These are phyloP conservation scores for Gossypium arboreum DNA, from an alignment of 345 rosid genomes.

Conservation along the genomic window DNA sequence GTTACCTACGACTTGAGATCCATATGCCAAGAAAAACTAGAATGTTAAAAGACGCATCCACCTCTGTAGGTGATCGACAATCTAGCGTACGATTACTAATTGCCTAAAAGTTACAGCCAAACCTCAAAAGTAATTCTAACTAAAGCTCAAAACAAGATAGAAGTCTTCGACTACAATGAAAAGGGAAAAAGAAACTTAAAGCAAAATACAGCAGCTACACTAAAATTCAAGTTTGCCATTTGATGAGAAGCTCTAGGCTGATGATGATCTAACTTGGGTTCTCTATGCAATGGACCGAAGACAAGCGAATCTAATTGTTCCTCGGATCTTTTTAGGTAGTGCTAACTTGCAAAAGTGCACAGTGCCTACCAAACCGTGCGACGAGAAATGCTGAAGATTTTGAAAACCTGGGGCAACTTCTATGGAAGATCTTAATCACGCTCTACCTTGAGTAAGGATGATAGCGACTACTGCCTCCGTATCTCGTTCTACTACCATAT, in stretches of 20 bases:
- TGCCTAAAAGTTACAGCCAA: slow-evolving; percentile 9
- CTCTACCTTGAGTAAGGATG: slow-evolving; percentile 32
- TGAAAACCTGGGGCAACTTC: slow-evolving; percentile 21
- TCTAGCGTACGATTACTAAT: neutral
- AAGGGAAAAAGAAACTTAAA: neutral
- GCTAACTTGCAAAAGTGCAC: slow-evolving; percentile 12
- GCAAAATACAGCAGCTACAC: neutral
- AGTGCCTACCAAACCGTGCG: slow-evolving; percentile 10
- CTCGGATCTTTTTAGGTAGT: slow-evolving; percentile 18
- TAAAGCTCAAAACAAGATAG: slow-evolving; percentile 7
- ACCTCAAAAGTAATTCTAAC: slow-evolving; percentile 8
- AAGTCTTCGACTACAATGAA: slow-evolving; percentile 1
- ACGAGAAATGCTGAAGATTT: slow-evolving; percentile 5
- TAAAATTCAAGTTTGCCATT: slow-evolving; percentile 4
- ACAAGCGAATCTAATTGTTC: neutral
- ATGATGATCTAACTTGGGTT: slow-evolving; percentile 9
- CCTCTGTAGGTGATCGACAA: neutral
- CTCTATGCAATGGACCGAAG: neutral
- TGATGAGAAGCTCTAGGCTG: slow-evolving; percentile 3
- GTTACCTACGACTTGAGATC: neutral
- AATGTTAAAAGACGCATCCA: neutral
- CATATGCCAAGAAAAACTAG: slow-evolving; percentile 1
- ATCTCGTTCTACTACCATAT: slow-evolving; percentile 27
- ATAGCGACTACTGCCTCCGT: slow-evolving; percentile 25
- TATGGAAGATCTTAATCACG: slow-evolving; percentile 19